Evolutionary conservation across 2,329 filamentous ascomycete genomes (phyloP).

Genomic region (Colletotrichum sp.): DNA sequence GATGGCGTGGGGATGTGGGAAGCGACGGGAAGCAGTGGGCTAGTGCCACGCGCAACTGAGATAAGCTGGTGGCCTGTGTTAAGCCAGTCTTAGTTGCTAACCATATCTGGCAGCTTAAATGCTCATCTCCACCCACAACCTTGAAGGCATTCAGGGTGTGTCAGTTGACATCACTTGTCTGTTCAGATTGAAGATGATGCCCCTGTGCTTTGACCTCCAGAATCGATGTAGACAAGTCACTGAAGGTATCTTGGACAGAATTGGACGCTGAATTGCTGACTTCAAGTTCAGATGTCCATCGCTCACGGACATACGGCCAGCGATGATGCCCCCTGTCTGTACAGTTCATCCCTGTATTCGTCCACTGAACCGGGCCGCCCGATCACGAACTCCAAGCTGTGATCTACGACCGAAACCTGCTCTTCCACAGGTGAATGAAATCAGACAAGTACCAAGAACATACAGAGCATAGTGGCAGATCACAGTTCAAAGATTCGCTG

Average conservation of each 20-base stretch:
- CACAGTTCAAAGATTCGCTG: background rate
- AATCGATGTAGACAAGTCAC: background rate
- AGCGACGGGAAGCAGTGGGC: background rate
- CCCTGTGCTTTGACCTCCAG: background rate
- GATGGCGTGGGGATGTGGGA: background rate
- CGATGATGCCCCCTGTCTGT: background rate
- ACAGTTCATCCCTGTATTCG: background rate
- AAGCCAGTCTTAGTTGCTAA: background rate
- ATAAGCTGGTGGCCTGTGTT: conserved; percentile 10
- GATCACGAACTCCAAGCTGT: background rate
- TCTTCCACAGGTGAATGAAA: background rate
- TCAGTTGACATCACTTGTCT: background rate
- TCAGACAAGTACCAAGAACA: background rate
- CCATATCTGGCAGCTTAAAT: background rate
- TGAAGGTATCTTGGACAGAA: background rate
- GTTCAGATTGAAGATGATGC: background rate
- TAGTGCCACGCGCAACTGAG: background rate
- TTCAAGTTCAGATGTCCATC: background rate
- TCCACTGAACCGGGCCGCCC: background rate
- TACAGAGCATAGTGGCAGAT: background rate
- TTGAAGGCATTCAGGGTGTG: background rate
- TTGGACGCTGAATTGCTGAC: background rate
- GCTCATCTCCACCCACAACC: background rate
- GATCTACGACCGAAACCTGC: background rate
- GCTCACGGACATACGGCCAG: background rate